Evolutionary conservation across 2,329 filamentous ascomycete genomes (phyloP), one percentile per base, ranked within the genome.

Genomic region (Calycina marina): DNA sequence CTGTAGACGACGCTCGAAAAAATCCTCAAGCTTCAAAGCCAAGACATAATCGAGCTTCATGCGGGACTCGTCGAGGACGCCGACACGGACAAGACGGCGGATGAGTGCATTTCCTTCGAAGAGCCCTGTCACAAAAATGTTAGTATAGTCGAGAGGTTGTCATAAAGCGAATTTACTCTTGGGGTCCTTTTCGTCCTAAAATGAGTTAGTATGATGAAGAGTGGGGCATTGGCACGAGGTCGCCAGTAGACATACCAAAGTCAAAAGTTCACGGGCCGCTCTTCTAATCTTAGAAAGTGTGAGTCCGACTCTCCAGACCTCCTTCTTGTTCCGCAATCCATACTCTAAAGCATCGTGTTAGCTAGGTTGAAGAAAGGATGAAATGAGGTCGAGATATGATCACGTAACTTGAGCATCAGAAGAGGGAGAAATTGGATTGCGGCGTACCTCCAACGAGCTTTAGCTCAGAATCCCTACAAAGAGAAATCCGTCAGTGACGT

Each of bases 41-140:
- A 98, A 72, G 61, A 98, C 90, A 80, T 98, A 94, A 94, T 98
- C 90, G 75, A 98, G 90, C 82, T 94, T 98, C 90, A 98, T 98
- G 77, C 90, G 90, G 62, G 86, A 86, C 74, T 98, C 90, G 64
- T 98, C 90, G 59, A 98, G 84, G 58, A 98, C 90, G 83, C 90
- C 90, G 62, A 96, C 86, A 64, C 90, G 90, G 51, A 98, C 90
- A 52, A 98, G 85, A 82, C 90, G 90, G 64, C 90, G 90, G 80
- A 98, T 98, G 63, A 98, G 77, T 62, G 90, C 90, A 67, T 98
- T 98, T 68, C 90, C 90, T 77, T 98, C 90, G 75, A 98, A 98
- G 52, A 98, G 86, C 69, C 90, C 88, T 94, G 58, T 32, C 24
- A 20, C 20, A 22, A 26, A 14, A 30, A 37, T 20, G 18, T 48